These are phyloP conservation scores for Xylariales sp. DNA, from an alignment of 2,329 filamentous ascomycete genomes.

Conservation along the genomic window DNA sequence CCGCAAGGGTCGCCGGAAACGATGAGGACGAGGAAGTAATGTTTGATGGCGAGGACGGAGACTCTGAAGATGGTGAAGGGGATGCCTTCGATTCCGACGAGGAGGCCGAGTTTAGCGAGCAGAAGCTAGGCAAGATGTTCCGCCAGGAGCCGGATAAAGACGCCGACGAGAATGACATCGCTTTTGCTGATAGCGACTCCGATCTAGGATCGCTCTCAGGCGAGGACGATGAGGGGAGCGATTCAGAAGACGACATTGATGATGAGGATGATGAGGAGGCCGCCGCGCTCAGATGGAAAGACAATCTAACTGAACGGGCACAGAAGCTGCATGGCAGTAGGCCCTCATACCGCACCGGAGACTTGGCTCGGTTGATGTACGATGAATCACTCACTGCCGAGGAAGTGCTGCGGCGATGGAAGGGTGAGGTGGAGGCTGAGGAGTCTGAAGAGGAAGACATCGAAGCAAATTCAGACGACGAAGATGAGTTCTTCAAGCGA, in stretches of 20 bases:
- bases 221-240: slow-evolving; percentile 41
- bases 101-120: slow-evolving; percentile 54
- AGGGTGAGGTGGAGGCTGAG: slow-evolving; percentile 56
- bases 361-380: slow-evolving; percentile 86
- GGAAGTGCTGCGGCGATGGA: slow-evolving; percentile 77
- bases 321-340: slow-evolving; percentile 65
- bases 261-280: slow-evolving; percentile 61
- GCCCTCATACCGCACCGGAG: slow-evolving; percentile 70
- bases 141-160: slow-evolving; percentile 46
- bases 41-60: slow-evolving; percentile 39
- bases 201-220: slow-evolving; percentile 84
- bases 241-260: slow-evolving; percentile 38
- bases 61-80: slow-evolving; percentile 49
- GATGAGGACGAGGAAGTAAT: slow-evolving; percentile 47
- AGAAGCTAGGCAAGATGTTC: slow-evolving; percentile 59
- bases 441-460: slow-evolving; percentile 55
- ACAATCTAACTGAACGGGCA: slow-evolving; percentile 75
- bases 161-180: slow-evolving; percentile 65
- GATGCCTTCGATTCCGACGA: slow-evolving; percentile 47
- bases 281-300: slow-evolving; percentile 78
- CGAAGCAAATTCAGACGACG: slow-evolving; percentile 51
- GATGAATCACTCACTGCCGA: slow-evolving; percentile 71
- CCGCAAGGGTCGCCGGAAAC: slow-evolving; percentile 53
- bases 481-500: slow-evolving; percentile 66
- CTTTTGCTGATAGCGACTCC: slow-evolving; percentile 94